Evolutionary conservation across 805 yeast species (phyloP), one percentile per base, ranked within the genome.

Genomic region (Metschnikowia sp.): DNA sequence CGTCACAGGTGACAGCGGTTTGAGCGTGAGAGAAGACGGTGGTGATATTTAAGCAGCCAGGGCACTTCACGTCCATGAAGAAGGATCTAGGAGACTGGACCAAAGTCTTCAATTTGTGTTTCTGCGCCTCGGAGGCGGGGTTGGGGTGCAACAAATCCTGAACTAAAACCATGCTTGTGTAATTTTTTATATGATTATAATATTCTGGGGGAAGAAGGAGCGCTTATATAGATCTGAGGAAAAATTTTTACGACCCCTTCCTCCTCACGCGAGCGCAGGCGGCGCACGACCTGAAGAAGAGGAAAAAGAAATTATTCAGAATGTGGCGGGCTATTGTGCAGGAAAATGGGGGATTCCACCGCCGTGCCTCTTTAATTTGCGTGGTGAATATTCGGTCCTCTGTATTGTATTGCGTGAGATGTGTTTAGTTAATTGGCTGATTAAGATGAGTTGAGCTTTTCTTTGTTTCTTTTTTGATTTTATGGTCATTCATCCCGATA

Each of bases 1-100:
- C 84, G 72, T 95, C 98, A 84, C 99, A 94, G 70, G 97, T 87
- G 69, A 94, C 99, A 68, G 97, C 98, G 68, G 99, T 94, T 83
- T 94, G 99, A 63, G 99, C 98, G 78, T 94, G 99, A 59, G 98
- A 92, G 87, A 94, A 94, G 63, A 94, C 98, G 64, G 97, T 92
- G 77, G 99, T 90, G 82, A 94, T 94, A 85, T 85, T 87, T 75
- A 92, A 83, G 82, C 99, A 94, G 68, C 99, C 98, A 77, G 96
- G 98, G 79, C 99, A 94, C 79, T 92, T 94, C 66, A 94, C 99
- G 74, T 94, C 99, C 97, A 94, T 91, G 87, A 94, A 94, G 85
- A 81, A 94, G 54, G 98, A 91, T 86, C 98, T 88, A 78, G 99
- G 99, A 58, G 87, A 74, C 76, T 92, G 97, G 64, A 94, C 99